Percentiles rank a stretch among this genome's conserved stretches.
Evolutionary conservation across 495 filamentous ascomycete species (phyloP).

Genomic region (Talaromyces wortmannii): DNA sequence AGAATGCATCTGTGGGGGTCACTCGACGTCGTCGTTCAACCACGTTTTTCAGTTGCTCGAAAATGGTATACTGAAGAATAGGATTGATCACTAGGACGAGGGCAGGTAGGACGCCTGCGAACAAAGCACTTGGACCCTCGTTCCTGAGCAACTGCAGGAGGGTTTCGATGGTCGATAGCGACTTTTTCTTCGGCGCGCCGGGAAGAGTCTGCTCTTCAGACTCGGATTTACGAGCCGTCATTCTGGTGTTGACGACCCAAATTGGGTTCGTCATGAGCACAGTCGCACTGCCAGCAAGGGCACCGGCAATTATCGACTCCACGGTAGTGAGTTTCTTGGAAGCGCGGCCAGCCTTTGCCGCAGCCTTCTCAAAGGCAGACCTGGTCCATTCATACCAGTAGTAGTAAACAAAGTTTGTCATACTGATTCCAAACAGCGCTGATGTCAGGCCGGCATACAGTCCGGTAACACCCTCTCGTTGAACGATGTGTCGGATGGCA

Average conservation of each 20-base stretch:
- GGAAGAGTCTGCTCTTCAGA: conserved; percentile 47
- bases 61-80: conserved; percentile 97
- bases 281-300: conserved; percentile 89
- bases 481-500: conserved; percentile 78
- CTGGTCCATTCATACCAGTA: conserved; percentile 99
- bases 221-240: conserved; percentile 77
- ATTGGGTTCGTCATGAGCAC: conserved; percentile 96
- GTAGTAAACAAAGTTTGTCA: conserved; percentile 99
- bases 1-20: conserved; percentile 80
- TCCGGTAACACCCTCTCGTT: conserved; percentile 81
- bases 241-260: conserved; percentile 97
- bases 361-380: conserved; percentile 78
- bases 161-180: conserved; percentile 68
- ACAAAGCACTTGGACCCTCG: conserved; percentile 78
- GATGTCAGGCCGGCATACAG: conserved; percentile 85
- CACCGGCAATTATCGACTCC: conserved; percentile 90
- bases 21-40: conserved; percentile 61
- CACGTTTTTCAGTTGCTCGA: conserved; percentile 88
- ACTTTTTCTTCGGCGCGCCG: conserved; percentile 30
- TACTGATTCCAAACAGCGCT: conserved; percentile 92
- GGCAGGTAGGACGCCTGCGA: conserved; percentile 88
- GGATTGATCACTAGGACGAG: conserved; percentile 94
- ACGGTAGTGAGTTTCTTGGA: conserved; percentile 80
- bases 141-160: conserved; percentile 67
- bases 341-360: conserved; percentile 63